A percentile compares a stretch with the other conserved stretches of the same genome.
phyloP scores from a whole-genome alignment of 768 basidiomycete species.

The Leccinellum luteum region DNA sequence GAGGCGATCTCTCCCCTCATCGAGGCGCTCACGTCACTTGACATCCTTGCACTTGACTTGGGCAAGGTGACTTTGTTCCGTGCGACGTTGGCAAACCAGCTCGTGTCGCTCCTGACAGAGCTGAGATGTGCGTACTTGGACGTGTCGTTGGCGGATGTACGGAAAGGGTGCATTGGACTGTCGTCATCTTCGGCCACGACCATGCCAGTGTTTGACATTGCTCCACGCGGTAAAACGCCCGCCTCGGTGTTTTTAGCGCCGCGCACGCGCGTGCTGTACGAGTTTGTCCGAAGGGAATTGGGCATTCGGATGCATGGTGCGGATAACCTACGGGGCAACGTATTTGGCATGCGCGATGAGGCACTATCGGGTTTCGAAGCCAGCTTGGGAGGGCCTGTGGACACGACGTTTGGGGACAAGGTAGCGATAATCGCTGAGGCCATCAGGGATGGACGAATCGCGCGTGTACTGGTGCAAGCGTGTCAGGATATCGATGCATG shows the following conservation, averaged over 20 bases:
- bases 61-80: slow-evolving; percentile 25
- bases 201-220: slow-evolving; percentile 40
- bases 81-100: slow-evolving; percentile 12
- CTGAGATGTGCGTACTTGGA: slow-evolving; percentile 29
- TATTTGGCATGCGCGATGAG: slow-evolving; percentile 46
- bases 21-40: slow-evolving; percentile 36
- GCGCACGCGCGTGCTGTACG: slow-evolving; percentile 65
- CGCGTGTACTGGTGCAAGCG: slow-evolving; percentile 51
- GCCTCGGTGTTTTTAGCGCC: slow-evolving; percentile 57
- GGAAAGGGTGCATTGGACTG: slow-evolving; percentile 8
- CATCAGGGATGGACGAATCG: slow-evolving; percentile 69
- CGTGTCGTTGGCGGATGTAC: slow-evolving; percentile 21
- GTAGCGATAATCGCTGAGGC: slow-evolving; percentile 78
- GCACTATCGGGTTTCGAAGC: slow-evolving; percentile 41
- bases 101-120: slow-evolving; percentile 24
- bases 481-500: slow-evolving; percentile 35
- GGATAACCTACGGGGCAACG: slow-evolving; percentile 63
- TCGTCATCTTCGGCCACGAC: slow-evolving; percentile 15
- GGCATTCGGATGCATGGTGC: slow-evolving; percentile 81
- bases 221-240: slow-evolving; percentile 56
- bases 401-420: slow-evolving; percentile 67
- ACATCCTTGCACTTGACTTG: slow-evolving; percentile 17
- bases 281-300: slow-evolving; percentile 67
- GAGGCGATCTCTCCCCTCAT: slow-evolving; percentile 61
- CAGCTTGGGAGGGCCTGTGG: slow-evolving; percentile 15